Percentiles rank a stretch among this genome's conserved stretches.
phyloP scores from a whole-genome alignment of 805 yeast species.

The Osmozyma mogii region DNA sequence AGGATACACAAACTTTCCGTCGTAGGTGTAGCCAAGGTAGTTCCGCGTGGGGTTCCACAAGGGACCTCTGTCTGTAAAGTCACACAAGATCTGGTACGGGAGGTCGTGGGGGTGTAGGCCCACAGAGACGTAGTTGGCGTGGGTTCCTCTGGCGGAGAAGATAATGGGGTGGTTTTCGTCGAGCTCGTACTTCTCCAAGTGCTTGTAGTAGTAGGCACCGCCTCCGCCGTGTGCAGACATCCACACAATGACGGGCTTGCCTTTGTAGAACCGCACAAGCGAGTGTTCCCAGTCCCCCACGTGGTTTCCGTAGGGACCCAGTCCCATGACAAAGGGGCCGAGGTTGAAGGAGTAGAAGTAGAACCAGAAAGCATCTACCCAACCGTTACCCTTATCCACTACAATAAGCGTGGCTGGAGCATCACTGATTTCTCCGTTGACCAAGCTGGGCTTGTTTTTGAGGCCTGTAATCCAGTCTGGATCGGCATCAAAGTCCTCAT shows the following conservation, averaged over 20 bases:
- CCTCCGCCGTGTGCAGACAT: constrained; percentile 99
- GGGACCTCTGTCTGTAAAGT: constrained; percentile 92
- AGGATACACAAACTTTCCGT: constrained; percentile 46
- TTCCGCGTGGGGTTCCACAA: constrained; percentile 90
- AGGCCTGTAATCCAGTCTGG: constrained; percentile 86
- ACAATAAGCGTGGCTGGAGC: constrained; percentile 81
- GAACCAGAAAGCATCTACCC: constrained; percentile 96
- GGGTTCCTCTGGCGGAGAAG: constrained; percentile 92
- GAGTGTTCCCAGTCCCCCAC: constrained; percentile 99
- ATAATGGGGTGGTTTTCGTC: constrained; percentile 55
- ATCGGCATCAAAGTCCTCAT: constrained; percentile 56
- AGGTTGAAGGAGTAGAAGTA: constrained; percentile 88
- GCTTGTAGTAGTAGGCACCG: constrained; percentile 72
- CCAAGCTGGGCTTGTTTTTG: constrained; percentile 57
- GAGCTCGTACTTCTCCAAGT: constrained; percentile 55
- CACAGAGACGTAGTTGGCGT: constrained; percentile 92
- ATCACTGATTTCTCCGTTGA: constrained; percentile 59
- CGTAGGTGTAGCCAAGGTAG: constrained; percentile 72
- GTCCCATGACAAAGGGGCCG: constrained; percentile 97
- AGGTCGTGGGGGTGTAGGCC: constrained; percentile 95
- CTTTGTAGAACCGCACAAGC: constrained; percentile 72
- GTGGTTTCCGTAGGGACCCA: constrained; percentile 95
- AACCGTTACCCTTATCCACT: constrained; percentile 88
- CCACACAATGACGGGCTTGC: constrained; percentile 81
- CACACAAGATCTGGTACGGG: constrained; percentile 84